These are phyloP conservation scores for Pseudopithomyces chartarum DNA, from an alignment of 2,329 filamentous ascomycete genomes.

Conservation along the genomic window DNA sequence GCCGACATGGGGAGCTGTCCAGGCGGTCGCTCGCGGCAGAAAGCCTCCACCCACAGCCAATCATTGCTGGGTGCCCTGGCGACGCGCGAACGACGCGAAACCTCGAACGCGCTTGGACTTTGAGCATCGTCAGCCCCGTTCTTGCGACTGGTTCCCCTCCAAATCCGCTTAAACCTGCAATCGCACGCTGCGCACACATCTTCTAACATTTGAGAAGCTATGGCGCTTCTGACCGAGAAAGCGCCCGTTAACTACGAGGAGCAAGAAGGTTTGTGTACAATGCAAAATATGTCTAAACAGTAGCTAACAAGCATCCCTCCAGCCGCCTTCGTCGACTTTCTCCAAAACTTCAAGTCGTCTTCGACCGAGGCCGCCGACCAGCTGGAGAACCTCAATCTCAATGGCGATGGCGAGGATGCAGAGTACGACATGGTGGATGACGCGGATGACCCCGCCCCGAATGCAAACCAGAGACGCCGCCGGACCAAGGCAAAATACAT, in stretches of 20 bases:
- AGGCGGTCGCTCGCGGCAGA: conserved; percentile 31
- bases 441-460: conserved; percentile 63
- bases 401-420: conserved; percentile 84
- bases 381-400: conserved; percentile 81
- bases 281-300: conserved; percentile 17
- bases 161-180: conserved; percentile 10
- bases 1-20: conserved; percentile 10
- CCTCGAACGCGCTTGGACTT: conserved; percentile 23
- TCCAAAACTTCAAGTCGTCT: conserved; percentile 85
- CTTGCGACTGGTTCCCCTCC: conserved; percentile 29
- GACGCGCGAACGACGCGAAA: conserved; percentile 30
- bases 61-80: conserved; percentile 17
- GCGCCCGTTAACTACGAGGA: conserved; percentile 84
- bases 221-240: conserved; percentile 84
- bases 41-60: conserved; percentile 21
- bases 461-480: conserved; percentile 47
- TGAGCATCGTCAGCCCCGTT: conserved; percentile 22
- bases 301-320: conserved; percentile 42
- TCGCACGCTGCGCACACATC: conserved; percentile 5
- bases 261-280: conserved; percentile 71
- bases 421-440: conserved; percentile 95
- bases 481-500: conserved; percentile 82
- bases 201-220: conserved; percentile 49
- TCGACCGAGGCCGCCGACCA: conserved; percentile 75
- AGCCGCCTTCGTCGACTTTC: conserved; percentile 87